These are phyloP conservation scores for Monosporascus sp. DNA, from an alignment of 2,329 filamentous ascomycete genomes.

Conservation along the genomic window DNA sequence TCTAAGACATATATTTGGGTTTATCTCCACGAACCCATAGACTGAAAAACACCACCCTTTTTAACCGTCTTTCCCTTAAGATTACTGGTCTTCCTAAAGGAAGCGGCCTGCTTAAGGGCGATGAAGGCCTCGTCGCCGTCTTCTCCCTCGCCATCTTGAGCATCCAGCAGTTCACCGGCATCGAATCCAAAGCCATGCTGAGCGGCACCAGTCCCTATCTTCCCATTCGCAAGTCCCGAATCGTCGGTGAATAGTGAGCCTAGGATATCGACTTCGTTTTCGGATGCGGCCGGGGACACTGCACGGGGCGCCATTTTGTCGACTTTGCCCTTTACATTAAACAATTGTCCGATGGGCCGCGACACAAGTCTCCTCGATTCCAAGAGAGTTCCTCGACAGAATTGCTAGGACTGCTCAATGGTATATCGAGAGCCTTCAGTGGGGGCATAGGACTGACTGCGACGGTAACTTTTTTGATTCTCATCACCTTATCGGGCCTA, in stretches of 20 bases:
- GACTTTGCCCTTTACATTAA: neutral
- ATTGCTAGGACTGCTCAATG: no score
- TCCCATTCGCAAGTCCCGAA: constrained; percentile 41
- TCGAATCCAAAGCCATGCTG: constrained; percentile 46
- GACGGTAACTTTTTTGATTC: neutral
- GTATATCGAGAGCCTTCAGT: neutral
- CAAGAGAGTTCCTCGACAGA: no score
- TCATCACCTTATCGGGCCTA: neutral
- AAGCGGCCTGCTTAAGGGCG: constrained; percentile 76
- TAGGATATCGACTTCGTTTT: constrained; percentile 88
- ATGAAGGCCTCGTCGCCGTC: constrained; percentile 86
- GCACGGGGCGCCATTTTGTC: constrained; percentile 63
- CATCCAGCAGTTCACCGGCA: constrained; percentile 56
- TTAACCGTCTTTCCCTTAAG: constrained; percentile 81
- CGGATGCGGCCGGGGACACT: constrained; percentile 76
- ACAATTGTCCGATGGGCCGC: neutral
- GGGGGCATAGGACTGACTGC: neutral
- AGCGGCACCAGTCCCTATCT: constrained; percentile 28
- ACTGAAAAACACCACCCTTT: constrained; percentile 94
- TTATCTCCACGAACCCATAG: constrained; percentile 60
- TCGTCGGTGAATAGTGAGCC: constrained; percentile 65
- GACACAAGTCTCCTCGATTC: no score
- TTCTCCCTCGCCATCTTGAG: constrained; percentile 45
- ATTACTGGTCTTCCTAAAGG: constrained; percentile 79
- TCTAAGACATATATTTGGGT: neutral